These are phyloP conservation scores for Monascus purpureus DNA, from an alignment of 495 filamentous ascomycete species.

Conservation along the genomic window DNA sequence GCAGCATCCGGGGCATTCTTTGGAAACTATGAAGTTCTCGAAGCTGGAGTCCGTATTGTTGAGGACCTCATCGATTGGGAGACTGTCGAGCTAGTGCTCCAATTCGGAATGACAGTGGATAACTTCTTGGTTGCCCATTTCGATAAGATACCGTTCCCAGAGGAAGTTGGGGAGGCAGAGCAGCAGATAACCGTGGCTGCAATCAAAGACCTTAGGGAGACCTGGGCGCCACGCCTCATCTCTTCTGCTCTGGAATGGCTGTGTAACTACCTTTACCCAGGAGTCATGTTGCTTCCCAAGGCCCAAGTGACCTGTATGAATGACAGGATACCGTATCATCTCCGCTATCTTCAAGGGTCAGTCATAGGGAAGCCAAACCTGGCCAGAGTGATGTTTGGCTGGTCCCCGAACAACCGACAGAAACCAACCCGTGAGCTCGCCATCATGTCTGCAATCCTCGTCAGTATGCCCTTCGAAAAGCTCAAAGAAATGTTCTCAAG, in stretches of 20 bases:
- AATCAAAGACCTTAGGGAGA: conserved; percentile 4
- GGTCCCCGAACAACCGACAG: conserved; percentile 2
- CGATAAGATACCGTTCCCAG: conserved; percentile 1
- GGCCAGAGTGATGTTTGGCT: conserved; percentile 11
- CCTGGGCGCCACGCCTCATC: conserved; percentile 7
- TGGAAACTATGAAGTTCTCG: conserved; percentile 6
- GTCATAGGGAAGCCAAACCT: conserved; percentile 6
- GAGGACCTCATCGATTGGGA: conserved; percentile 12
- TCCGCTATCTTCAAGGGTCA: conserved; percentile 6
- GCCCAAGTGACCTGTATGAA: conserved; percentile 9
- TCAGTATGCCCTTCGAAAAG: conserved; percentile 10
- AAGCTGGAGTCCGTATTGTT: conserved; percentile 15
- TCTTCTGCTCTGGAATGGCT: conserved; percentile 11
- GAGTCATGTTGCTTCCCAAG: conserved; percentile 10
- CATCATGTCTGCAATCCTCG: conserved; percentile 13
- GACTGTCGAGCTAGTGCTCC: conserved; percentile 15
- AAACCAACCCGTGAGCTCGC: conserved; percentile 5
- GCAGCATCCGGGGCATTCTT: conserved; percentile 18
- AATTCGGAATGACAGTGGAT: conserved; percentile 9
- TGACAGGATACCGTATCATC: conserved; percentile 13
- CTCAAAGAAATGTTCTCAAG: conserved; percentile 7
- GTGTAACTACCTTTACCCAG: conserved; percentile 3
- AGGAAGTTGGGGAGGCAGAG: neutral
- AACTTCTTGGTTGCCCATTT: conserved; percentile 8
- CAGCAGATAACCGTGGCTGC: neutral